Base-by-base conservation (phyloP, 192 early-diverging fungal species). In the Backusella tarrabulga region DNA sequence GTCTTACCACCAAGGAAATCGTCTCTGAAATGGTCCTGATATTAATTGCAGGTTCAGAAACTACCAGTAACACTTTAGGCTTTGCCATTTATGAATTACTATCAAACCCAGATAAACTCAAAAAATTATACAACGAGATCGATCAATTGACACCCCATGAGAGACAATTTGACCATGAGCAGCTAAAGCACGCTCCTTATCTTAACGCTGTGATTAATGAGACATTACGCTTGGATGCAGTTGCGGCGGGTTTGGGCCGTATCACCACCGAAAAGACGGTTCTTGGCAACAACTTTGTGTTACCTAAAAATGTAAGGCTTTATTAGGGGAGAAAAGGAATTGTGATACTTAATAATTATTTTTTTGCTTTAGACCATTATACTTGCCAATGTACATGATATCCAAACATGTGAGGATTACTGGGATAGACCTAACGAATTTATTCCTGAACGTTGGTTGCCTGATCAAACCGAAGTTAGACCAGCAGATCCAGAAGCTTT, bases 201-300 rank as follows among this genome's bases (percentile, higher is more conserved):
- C 72, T 89, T 21, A 88, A 86, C 26, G 86, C 88, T 0, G 81
- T 88, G 17, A 82, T 90, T 54, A 70, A 89, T 11, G 90, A 91
- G 67, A 87, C 86, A n/a, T 67, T 87, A 34, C 82, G 88, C 9
- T 34, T 86, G 12, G 70, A 80, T 54, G 80, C 90, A 7, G 71
- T 84, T 35, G 78, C 84, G 42, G 69, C 75, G 67, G 87, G 85
- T 17, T 14, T 88, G 15, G 71, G 72, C 11, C 60, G 87, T 23
- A 67, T 87, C 29, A 70, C 87, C 0, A 72, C 54, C 0, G 50
- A 75, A 19, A 82, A 86, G 34, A 85, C 81, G 29, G 41, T 83
- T 3, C 67, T 92, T 1, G 83, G 82, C 3, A 35, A 77, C 15
- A 2, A 2, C 11, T 85, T 85, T n/a, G 19, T 80, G 11, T 76